These are phyloP conservation scores for Mortierella sp. DNA, from an alignment of 371 early-diverging fungal species.

Conservation along the genomic window DNA sequence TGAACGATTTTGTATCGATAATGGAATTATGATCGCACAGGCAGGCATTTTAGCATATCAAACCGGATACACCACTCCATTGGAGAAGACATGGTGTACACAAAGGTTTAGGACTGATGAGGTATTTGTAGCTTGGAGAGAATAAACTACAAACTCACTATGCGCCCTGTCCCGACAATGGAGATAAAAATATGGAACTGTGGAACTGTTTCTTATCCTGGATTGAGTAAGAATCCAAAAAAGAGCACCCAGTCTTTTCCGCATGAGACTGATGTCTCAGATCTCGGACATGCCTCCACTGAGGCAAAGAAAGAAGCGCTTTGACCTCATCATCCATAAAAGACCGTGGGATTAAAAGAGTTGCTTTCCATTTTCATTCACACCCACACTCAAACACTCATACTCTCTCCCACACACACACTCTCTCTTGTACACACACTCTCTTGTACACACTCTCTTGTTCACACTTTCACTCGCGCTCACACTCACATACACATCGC, in stretches of 20 bases:
- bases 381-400: not conserved
- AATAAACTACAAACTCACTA: constrained; percentile 31
- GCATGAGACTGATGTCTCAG: not conserved
- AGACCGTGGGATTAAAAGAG: not conserved
- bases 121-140: constrained; percentile 92
- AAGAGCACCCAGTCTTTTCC: no score
- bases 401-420: not conserved
- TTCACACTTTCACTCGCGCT: not conserved
- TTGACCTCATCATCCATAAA: not conserved
- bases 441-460: not conserved
- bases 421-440: not conserved
- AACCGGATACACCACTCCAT: constrained; percentile 78
- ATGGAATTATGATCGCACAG: constrained; percentile 99
- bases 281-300: not conserved
- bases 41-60: constrained; percentile 90
- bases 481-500: not conserved
- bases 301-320: not conserved
- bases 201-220: not conserved
- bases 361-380: not conserved
- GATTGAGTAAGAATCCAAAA: not conserved
- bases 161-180: not conserved
- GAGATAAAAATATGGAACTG: not conserved
- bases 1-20: constrained; percentile 99
- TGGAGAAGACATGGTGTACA: constrained; percentile 93
- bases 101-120: constrained; percentile 97